phyloP scores from a whole-genome alignment of 2,329 filamentous ascomycete genomes.

The Aureobasidium sp. region DNA sequence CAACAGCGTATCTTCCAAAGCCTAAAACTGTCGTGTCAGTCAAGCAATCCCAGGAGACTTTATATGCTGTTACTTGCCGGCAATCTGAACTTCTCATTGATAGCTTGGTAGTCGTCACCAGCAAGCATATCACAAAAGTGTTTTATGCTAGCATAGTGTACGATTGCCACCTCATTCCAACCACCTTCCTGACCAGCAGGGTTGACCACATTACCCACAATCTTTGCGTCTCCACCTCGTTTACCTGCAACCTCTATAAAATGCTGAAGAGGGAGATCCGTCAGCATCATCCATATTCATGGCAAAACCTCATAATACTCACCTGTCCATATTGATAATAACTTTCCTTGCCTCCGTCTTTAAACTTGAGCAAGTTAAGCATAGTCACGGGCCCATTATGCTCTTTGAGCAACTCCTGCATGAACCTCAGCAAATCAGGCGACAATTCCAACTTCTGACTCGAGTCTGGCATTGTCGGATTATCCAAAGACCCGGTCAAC shows the following conservation, averaged over 20 bases:
- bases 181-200: background rate
- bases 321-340: conserved; percentile 54
- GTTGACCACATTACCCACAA: conserved; percentile 52
- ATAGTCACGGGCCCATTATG: conserved; percentile 47
- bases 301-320: conserved; percentile 32
- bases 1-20: conserved; percentile 31
- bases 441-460: conserved; percentile 51
- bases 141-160: conserved; percentile 55
- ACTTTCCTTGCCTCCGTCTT: conserved; percentile 40
- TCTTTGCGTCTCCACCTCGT: conserved; percentile 53
- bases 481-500: conserved; percentile 30
- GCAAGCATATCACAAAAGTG: conserved; percentile 58
- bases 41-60: background rate
- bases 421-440: conserved; percentile 45
- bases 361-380: conserved; percentile 57
- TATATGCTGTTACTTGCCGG: too few species aligned
- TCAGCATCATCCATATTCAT: conserved; percentile 20
- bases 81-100: conserved; percentile 48
- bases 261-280: conserved; percentile 18
- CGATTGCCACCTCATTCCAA: conserved; percentile 60
- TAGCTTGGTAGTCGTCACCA: conserved; percentile 51
- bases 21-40: background rate
- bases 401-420: conserved; percentile 32
- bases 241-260: conserved; percentile 18
- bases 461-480: conserved; percentile 28